These are phyloP conservation scores for Boletus rufocinnamomeus DNA, from an alignment of 768 basidiomycete species.

Conservation along the genomic window DNA sequence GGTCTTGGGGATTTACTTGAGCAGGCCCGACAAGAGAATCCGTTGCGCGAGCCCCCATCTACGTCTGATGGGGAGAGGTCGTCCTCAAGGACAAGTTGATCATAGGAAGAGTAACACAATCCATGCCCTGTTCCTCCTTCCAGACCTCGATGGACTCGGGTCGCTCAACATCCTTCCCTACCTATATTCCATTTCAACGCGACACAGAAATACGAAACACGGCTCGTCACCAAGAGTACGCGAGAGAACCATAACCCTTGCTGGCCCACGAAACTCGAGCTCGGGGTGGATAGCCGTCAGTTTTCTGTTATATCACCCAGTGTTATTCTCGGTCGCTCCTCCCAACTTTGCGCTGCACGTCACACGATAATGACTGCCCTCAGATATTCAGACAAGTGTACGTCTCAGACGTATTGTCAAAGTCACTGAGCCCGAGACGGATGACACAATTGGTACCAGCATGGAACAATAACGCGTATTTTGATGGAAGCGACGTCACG, in stretches of 20 bases:
- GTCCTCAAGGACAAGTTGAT: slow-evolving; percentile 15
- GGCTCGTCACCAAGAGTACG: not conserved
- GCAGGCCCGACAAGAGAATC: slow-evolving; percentile 80
- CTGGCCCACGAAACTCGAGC: not conserved
- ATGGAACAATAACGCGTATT: not conserved
- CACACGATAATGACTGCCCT: not conserved
- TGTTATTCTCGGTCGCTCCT: not conserved
- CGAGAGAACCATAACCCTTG: not conserved
- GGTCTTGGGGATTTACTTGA: slow-evolving; percentile 74
- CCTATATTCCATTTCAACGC: not conserved
- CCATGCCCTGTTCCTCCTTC: not conserved
- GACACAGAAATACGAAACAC: not conserved
- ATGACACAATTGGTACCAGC: not conserved
- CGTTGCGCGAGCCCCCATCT: slow-evolving; percentile 60
- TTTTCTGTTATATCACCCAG: not conserved
- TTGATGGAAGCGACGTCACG: not conserved
- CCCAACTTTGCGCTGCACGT: not conserved
- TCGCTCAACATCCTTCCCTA: too few relatives aligned
- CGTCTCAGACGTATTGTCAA: not conserved
- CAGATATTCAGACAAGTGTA: not conserved
- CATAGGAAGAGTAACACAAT: not conserved
- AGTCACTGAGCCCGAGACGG: not conserved
- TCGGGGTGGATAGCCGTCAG: not conserved
- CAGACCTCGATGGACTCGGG: not conserved
- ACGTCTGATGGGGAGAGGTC: slow-evolving; percentile 9